These are phyloP conservation scores for Parastagonospora avenae DNA, from an alignment of 2,329 filamentous ascomycete species.

Conservation along the genomic window DNA sequence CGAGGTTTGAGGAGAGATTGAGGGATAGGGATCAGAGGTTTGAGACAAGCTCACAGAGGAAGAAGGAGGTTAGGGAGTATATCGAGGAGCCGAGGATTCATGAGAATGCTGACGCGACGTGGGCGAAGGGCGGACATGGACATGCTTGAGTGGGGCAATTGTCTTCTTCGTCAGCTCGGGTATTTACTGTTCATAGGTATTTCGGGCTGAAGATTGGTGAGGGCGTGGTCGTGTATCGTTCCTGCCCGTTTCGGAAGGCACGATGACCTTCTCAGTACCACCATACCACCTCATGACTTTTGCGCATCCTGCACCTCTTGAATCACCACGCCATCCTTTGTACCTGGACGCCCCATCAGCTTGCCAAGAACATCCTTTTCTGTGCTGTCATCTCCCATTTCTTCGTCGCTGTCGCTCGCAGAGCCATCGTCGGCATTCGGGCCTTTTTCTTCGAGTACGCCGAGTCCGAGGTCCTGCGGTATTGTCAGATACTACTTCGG, in stretches of 20 bases:
- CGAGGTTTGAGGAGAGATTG: slow-evolving; percentile 51
- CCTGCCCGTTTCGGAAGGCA: not conserved
- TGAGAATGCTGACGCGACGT: slow-evolving; percentile 55
- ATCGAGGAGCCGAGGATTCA: slow-evolving; percentile 58
- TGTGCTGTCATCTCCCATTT: slow-evolving; percentile 21
- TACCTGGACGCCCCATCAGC: slow-evolving; percentile 42
- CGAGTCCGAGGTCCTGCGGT: slow-evolving; percentile 50
- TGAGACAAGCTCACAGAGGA: slow-evolving; percentile 57
- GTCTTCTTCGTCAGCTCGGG: too few relatives aligned
- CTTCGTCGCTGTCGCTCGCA: slow-evolving; percentile 28
- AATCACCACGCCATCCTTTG: slow-evolving; percentile 26
- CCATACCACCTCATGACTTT: slow-evolving; percentile 13
- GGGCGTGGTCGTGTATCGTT: not conserved
- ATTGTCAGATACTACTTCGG: slow-evolving; percentile 10
- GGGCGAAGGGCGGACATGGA: slow-evolving; percentile 42
- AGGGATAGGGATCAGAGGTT: slow-evolving; percentile 61
- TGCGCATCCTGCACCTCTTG: slow-evolving; percentile 35
- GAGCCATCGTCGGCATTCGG: slow-evolving; percentile 26
- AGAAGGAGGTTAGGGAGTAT: slow-evolving; percentile 58
- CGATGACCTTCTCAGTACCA: not conserved
- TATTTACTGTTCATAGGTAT: not conserved
- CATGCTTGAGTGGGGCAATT: slow-evolving; percentile 5
- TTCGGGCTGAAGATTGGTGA: not conserved
- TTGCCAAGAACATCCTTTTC: slow-evolving; percentile 44
- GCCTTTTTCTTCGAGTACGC: slow-evolving; percentile 51